phyloP scores from a whole-genome alignment of 2,329 filamentous ascomycete genomes.

The Ceratocystis ficicola region DNA sequence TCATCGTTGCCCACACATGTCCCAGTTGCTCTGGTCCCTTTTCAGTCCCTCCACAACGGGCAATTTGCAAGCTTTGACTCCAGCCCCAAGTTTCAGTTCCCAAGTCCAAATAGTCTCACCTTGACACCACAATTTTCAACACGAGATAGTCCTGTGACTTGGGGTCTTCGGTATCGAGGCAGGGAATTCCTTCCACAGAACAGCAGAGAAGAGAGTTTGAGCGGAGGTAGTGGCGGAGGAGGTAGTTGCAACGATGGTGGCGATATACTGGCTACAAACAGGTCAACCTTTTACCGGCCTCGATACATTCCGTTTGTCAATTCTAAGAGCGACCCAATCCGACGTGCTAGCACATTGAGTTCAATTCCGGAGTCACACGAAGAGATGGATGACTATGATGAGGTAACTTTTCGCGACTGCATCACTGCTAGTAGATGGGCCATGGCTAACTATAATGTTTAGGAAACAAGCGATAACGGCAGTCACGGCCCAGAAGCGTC shows the following conservation, averaged over 20 bases:
- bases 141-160: neutral
- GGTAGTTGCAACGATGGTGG: neutral
- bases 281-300: constrained; percentile 12
- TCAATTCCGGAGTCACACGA: constrained; percentile 21
- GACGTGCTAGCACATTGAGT: constrained; percentile 16
- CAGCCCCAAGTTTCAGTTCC: constrained; percentile 4
- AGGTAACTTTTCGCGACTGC: neutral
- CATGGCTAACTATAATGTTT: neutral
- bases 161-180: neutral
- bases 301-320: constrained; percentile 21
- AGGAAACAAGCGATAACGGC: neutral
- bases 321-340: constrained; percentile 20
- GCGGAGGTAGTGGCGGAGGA: neutral
- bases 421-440: neutral
- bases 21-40: neutral
- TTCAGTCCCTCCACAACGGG: neutral
- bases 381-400: constrained; percentile 9
- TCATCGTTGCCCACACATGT: neutral
- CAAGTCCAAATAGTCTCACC: neutral
- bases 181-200: constrained; percentile 6
- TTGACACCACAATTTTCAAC: neutral
- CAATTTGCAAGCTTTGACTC: constrained; percentile 4
- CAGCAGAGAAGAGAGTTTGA: neutral
- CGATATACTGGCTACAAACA: neutral
- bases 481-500: neutral